Base-by-base conservation (phyloP, 1,139 yeast species). In the Pichia inconspicua region DNA sequence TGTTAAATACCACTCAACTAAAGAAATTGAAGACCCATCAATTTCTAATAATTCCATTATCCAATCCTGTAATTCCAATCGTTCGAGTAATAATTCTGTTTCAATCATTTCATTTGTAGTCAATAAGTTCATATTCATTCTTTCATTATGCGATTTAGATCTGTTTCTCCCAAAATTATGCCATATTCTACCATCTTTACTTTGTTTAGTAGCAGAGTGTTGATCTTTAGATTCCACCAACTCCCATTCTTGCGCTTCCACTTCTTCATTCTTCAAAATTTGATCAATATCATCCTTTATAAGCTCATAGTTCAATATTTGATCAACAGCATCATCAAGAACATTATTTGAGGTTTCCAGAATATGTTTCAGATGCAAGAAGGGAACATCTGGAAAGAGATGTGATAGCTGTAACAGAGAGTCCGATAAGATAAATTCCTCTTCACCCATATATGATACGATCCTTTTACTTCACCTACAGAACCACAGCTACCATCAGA, bases 331-430 rank as follows among this genome's bases (percentile, higher is more conserved):
- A 5, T 44, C 41, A 15, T 53, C 61, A 2, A 52, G n/a, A 45
- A 57, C 47, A 2, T 57, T 55, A 15, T 53, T 42, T 9, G 53
- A 42, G 1, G 49, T 53, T n/a, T 50, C 47, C 9, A 60, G 44
- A 8, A 53, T 43, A 2, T 48, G 41, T 2, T 47, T 40, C 5
- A 62, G 47, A 35, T 52, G 50, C 10, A 40, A 46, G 12, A 62
- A 34, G 1, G 64, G 58, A 2, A 60, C 47, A 46, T 60, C 59
- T 0, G 65, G 65, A 40, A 62, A 62, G 46, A 62, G 53, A 31
- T 56, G 59, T 5, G 61, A 59, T 15, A 58, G 22, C 19, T 41
- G 28, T 25, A 52, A 27, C 7, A 52, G 37, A 7, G 36, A 25
- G 9, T 48, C 43, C 2, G 50, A 40, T 8, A 50, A 27, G 9